Percentiles rank a stretch among this genome's conserved stretches.
Conservation (phyloP, 345 rosid species). For the Heritiera littoralis region DNA sequence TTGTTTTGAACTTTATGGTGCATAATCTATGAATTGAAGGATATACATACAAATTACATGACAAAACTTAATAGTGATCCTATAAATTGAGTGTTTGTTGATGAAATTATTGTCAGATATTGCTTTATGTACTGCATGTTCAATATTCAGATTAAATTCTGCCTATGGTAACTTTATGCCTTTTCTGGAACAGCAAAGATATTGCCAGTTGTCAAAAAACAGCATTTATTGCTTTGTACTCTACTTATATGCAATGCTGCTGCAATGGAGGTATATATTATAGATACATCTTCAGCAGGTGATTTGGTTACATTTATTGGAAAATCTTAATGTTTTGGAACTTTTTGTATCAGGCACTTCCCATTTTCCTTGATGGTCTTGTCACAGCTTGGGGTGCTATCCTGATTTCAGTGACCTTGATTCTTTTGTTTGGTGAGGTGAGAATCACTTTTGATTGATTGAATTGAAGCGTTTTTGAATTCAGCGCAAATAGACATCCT, state of each 20-base stretch:
- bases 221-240: constrained; percentile 89
- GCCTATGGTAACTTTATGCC: constrained; percentile 3
- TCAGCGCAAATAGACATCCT: background rate
- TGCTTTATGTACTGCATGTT: background rate
- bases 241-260: constrained; percentile 93
- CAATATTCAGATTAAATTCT: background rate
- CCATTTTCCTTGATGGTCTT: constrained; percentile 86
- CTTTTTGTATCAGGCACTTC: constrained; percentile 67
- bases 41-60: background rate
- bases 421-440: constrained; percentile 98
- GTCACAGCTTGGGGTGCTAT: constrained; percentile 85
- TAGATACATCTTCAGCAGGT: background rate
- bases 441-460: constrained; percentile 20
- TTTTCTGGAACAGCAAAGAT: constrained; percentile 63
- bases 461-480: background rate
- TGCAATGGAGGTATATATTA: constrained; percentile 84
- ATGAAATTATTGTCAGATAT: background rate
- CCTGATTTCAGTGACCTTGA: constrained; percentile 88
- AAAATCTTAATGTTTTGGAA: background rate
- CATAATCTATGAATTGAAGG: background rate
- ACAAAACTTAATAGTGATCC: background rate
- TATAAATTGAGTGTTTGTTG: background rate
- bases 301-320: background rate
- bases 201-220: constrained; percentile 88
- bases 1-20: background rate